Evolutionary conservation across 2,329 filamentous ascomycete species (phyloP), one percentile per base, ranked within the genome.

Genomic region (Decorospora gaudefroyi): DNA sequence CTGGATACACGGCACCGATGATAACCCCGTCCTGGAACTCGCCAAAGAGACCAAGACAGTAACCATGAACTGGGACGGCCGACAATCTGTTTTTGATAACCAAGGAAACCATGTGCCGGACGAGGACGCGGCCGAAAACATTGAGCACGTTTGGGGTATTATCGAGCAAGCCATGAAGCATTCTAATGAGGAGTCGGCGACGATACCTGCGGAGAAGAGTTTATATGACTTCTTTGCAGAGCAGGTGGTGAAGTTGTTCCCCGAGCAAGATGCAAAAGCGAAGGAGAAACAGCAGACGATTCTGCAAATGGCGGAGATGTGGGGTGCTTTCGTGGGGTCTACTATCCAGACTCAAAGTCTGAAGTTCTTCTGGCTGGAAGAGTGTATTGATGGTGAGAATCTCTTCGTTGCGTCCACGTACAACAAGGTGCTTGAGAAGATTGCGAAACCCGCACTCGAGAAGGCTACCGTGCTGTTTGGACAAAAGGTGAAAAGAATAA

Each of bases 321-420:
- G 86, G 85, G 86, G 86, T 2, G 80, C 80, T 0, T 90, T 87
- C 62, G 78, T 89, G 4, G 87, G 87, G 10, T 85, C 79, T 46
- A 78, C 82, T 0, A 74, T 87, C 6, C 71, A 76, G 38, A 78
- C 63, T 17, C 87, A 90, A 64, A 88, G 85, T 56, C 72, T 90
- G 21, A 87, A 84, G 71, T 90, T 83, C 71, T 87, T 89, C 64
- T 89, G 86, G 85, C 65, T 90, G 4, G 87, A 90, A 62, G 85
- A 90, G 67, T 88, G 85, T 53, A 84, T 90, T 38, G 86, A 89
- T 62, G 86, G 86, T 31, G 81, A 80, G 61, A 85, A 84, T 55
- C 74, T 81, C 21, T 84, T 85, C 49, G 79, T 85, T 21, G 79
- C 80, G 3, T 80, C 76, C 1, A 85, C 80, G 3, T 85, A 85